A percentile compares a stretch with the other conserved stretches of the same genome.
Conservation (phyloP, 208 protist species). For the Leishmania turanica region DNA sequence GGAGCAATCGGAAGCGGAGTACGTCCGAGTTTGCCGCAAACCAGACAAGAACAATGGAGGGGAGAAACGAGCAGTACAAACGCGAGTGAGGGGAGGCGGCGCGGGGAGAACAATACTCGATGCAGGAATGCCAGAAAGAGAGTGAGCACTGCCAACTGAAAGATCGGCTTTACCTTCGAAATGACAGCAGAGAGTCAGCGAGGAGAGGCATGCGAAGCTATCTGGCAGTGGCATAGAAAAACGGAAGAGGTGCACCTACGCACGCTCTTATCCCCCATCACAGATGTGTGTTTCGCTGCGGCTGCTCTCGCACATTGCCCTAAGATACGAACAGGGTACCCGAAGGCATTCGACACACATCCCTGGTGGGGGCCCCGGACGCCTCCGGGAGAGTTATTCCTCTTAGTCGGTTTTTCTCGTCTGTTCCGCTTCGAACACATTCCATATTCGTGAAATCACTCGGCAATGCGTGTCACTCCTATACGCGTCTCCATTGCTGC, state of each 20-base stretch:
- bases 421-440: background rate
- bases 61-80: background rate
- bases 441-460: background rate
- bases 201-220: background rate
- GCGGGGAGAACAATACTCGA: background rate
- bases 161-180: background rate
- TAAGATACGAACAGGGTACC: background rate
- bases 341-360: background rate
- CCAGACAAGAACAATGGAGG: background rate
- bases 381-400: background rate
- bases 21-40: background rate
- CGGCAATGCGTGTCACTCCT: background rate
- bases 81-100: background rate
- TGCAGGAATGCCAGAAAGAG: background rate
- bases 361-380: background rate
- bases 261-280: background rate
- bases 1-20: background rate
- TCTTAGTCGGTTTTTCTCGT: background rate
- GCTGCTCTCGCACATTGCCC: background rate
- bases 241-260: background rate
- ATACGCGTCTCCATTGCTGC: background rate
- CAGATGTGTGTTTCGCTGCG: background rate
- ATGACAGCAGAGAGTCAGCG: background rate
- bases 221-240: background rate
- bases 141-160: background rate